These are phyloP conservation scores for Phlegmacium glaucopus DNA, from an alignment of 768 basidiomycete species.

Conservation along the genomic window DNA sequence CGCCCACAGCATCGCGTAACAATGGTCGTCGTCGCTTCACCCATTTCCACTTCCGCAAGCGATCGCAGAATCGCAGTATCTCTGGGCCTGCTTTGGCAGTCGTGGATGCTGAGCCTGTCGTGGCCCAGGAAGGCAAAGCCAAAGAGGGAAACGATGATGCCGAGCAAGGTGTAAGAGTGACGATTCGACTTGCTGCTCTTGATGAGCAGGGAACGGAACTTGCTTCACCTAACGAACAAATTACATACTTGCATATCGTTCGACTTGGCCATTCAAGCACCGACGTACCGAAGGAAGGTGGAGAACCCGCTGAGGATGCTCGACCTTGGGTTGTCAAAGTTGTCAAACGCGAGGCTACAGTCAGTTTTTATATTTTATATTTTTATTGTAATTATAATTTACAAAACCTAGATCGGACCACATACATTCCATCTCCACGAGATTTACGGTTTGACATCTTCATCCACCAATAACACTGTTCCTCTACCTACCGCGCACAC, in stretches of 20 bases:
- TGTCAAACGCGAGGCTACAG: conserved; percentile 86
- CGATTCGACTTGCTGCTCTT: conserved; percentile 78
- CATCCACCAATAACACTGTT: conserved; percentile 37
- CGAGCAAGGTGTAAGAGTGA: conserved; percentile 69
- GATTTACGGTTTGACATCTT: conserved; percentile 84
- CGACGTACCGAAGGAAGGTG: conserved; percentile 27
- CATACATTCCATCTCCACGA: conserved; percentile 96
- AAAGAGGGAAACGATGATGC: conserved; percentile 45
- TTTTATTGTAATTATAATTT: conserved; percentile 1
- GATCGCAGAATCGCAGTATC: conserved; percentile 45
- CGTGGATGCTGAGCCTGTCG: conserved; percentile 63
- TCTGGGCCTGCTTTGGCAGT: conserved; percentile 78
- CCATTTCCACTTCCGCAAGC: conserved; percentile 64
- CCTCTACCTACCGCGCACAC: conserved; percentile 34
- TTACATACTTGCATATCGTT: conserved; percentile 84
- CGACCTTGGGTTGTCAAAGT: conserved; percentile 92
- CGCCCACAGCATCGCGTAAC: neutral
- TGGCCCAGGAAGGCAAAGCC: conserved; percentile 29
- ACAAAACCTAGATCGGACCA: conserved; percentile 64
- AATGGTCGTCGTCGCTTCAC: conserved; percentile 54
- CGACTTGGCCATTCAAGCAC: conserved; percentile 51
- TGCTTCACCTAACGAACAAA: conserved; percentile 75
- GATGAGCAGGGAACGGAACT: conserved; percentile 72
- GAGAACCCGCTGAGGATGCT: conserved; percentile 42
- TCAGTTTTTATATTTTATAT: conserved; percentile 25